A percentile compares a stretch with the other conserved stretches of the same genome.
phyloP scores from a whole-genome alignment of 495 filamentous ascomycete species.

The Neurospora sp. region DNA sequence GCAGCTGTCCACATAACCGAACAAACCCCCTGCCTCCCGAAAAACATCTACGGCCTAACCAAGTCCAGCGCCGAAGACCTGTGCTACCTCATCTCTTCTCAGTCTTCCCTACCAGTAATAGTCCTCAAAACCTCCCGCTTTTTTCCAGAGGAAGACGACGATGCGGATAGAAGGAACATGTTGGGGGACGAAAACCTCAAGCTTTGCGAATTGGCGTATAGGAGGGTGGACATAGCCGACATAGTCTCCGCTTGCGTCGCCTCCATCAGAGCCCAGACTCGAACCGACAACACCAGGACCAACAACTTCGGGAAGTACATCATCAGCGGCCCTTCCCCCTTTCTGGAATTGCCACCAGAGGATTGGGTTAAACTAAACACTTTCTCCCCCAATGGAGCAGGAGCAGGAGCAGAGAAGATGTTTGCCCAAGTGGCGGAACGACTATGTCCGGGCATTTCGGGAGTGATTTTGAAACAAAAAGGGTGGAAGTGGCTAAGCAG shows the following conservation, averaged over 20 bases:
- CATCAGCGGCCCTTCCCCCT: slow-evolving; percentile 15
- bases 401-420: background rate
- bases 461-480: slow-evolving; percentile 10
- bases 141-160: slow-evolving; percentile 24
- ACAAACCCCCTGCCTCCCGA: slow-evolving; percentile 8
- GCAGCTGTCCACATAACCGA: slow-evolving; percentile 19
- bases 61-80: slow-evolving; percentile 21
- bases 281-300: background rate
- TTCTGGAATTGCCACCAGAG: background rate
- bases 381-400: background rate
- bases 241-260: slow-evolving; percentile 17
- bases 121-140: slow-evolving; percentile 21
- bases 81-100: slow-evolving; percentile 9
- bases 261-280: background rate
- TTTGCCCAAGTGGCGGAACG: slow-evolving; percentile 6
- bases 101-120: slow-evolving; percentile 5
- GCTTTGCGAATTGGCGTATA: slow-evolving; percentile 21
- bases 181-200: slow-evolving; percentile 19
- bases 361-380: background rate
- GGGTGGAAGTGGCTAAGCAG: slow-evolving; percentile 15
- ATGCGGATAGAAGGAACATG: slow-evolving; percentile 1
- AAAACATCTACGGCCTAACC: slow-evolving; percentile 24
- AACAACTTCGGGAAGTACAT: slow-evolving; percentile 12
- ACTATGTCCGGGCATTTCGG: slow-evolving; percentile 3
- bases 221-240: slow-evolving; percentile 19